Evolutionary conservation across 768 basidiomycete genomes (phyloP).

Genomic region (Amanita jacksonii): DNA sequence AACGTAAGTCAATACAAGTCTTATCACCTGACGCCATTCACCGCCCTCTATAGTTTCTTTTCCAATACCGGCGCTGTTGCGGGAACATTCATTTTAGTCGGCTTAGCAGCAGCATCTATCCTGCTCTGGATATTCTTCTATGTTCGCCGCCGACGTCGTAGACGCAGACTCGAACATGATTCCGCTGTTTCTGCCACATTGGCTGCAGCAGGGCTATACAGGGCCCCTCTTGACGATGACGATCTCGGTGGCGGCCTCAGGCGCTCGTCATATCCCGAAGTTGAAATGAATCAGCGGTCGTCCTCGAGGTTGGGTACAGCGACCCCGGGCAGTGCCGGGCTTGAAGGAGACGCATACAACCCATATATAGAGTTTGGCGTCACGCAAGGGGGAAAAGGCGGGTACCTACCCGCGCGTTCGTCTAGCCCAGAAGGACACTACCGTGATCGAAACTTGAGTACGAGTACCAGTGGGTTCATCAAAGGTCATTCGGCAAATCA

Average conservation of each 20-base stretch:
- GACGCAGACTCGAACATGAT: slow-evolving; percentile 55
- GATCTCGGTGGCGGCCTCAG: slow-evolving; percentile 24
- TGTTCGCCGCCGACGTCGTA: slow-evolving; percentile 54
- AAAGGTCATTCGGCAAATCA: slow-evolving; percentile 28
- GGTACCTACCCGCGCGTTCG: slow-evolving; percentile 39
- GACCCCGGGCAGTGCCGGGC: slow-evolving; percentile 24
- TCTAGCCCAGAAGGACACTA: slow-evolving; percentile 25
- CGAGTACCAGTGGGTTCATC: slow-evolving; percentile 19
- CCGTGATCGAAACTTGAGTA: slow-evolving; percentile 23
- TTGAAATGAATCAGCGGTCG: slow-evolving; percentile 34
- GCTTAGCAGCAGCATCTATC: slow-evolving; percentile 64
- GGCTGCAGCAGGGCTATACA: slow-evolving; percentile 61
- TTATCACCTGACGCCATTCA: background rate
- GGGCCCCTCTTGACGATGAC: slow-evolving; percentile 59
- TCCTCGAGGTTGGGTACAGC: slow-evolving; percentile 24
- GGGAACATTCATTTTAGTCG: slow-evolving; percentile 86
- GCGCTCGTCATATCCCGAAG: slow-evolving; percentile 19
- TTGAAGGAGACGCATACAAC: slow-evolving; percentile 33
- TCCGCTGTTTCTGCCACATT: slow-evolving; percentile 62
- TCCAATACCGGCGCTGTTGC: slow-evolving; percentile 83
- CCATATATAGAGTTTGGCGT: slow-evolving; percentile 42
- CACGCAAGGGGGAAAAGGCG: slow-evolving; percentile 21
- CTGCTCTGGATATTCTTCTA: slow-evolving; percentile 65
- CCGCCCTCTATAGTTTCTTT: slow-evolving; percentile 58
- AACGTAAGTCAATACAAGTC: slow-evolving; percentile 39